These are phyloP conservation scores for Candida sphagnicola DNA, from an alignment of 805 yeast species.

Conservation along the genomic window DNA sequence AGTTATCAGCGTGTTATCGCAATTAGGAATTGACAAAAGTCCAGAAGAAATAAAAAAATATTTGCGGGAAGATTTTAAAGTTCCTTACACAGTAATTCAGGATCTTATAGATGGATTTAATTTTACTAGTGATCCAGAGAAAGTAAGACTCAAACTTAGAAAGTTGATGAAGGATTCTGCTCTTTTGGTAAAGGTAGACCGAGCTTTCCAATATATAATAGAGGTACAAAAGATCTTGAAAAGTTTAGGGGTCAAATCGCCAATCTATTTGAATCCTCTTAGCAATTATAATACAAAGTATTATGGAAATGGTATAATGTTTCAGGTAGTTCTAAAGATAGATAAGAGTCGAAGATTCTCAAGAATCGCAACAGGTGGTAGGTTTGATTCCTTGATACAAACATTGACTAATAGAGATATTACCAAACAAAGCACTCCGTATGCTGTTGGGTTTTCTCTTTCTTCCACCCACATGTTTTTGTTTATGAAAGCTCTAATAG, in stretches of 20 bases:
- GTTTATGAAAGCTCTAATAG: slow-evolving; percentile 27
- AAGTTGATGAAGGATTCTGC: slow-evolving; percentile 76
- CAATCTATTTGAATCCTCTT: slow-evolving; percentile 70
- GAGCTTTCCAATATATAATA: slow-evolving; percentile 56
- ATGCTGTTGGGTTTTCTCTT: slow-evolving; percentile 83
- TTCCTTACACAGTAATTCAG: slow-evolving; percentile 77
- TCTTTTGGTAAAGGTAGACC: slow-evolving; percentile 54
- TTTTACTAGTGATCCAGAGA: slow-evolving; percentile 65
- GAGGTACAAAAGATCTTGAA: slow-evolving; percentile 53
- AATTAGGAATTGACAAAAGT: slow-evolving; percentile 65
- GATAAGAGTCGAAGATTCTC: slow-evolving; percentile 43
- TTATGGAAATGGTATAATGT: slow-evolving; percentile 81
- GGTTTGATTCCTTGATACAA: slow-evolving; percentile 75
- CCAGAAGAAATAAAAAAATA: slow-evolving; percentile 51
- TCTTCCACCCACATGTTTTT: slow-evolving; percentile 46
- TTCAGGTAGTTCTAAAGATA: slow-evolving; percentile 74
- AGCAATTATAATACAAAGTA: slow-evolving; percentile 79
- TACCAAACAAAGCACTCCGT: slow-evolving; percentile 20
- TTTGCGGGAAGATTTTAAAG: slow-evolving; percentile 53
- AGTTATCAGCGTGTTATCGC: slow-evolving; percentile 71
- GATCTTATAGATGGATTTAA: slow-evolving; percentile 74
- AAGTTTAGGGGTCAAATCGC: slow-evolving; percentile 55
- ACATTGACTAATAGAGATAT: slow-evolving; percentile 52
- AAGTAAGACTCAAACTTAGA: slow-evolving; percentile 57
- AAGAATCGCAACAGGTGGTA: slow-evolving; percentile 84